Conservation (phyloP, 306 rosid genomes). For the Mucuna pruriens region DNA sequence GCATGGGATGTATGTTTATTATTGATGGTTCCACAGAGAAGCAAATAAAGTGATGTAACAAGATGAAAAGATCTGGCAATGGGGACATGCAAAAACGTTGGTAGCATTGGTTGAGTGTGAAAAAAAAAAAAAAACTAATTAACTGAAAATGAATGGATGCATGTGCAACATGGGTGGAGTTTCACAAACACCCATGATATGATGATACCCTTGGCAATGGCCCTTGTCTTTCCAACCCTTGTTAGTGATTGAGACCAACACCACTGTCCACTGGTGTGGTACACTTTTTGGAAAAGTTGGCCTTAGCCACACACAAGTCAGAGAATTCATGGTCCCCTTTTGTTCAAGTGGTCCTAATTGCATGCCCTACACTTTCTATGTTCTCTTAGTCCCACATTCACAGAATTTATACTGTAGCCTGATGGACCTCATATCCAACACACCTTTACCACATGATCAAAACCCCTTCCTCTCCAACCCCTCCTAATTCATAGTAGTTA, state of each 20-base stretch:
- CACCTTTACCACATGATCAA: constrained; percentile 40
- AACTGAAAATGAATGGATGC: constrained; percentile 26
- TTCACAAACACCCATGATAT: constrained; percentile 54
- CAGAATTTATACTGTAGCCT: constrained; percentile 2
- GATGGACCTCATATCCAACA: constrained; percentile 23
- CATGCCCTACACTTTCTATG: constrained; percentile 13
- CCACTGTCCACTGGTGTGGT: constrained; percentile 23
- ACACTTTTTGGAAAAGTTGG: constrained; percentile 60
- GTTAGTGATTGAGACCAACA: constrained; percentile 60
- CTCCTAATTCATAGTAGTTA: not conserved
- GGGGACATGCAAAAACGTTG: constrained; percentile 31
- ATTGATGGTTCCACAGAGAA: constrained; percentile 9
- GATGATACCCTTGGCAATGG: constrained; percentile 51
- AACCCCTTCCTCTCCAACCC: not conserved
- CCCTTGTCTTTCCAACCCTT: constrained; percentile 49
- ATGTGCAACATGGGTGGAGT: constrained; percentile 51
- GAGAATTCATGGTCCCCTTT: constrained; percentile 46
- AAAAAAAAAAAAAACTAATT: too few relatives aligned
- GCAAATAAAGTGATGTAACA: not conserved
- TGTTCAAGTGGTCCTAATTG: constrained; percentile 56
- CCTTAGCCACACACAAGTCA: constrained; percentile 49
- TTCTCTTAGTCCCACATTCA: constrained; percentile 23
- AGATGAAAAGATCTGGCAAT: constrained; percentile 9
- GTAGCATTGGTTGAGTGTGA: constrained; percentile 2
- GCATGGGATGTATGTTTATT: too few relatives aligned